These are phyloP conservation scores for Xanthoconium stramineum DNA, from an alignment of 768 basidiomycete genomes.

Conservation along the genomic window DNA sequence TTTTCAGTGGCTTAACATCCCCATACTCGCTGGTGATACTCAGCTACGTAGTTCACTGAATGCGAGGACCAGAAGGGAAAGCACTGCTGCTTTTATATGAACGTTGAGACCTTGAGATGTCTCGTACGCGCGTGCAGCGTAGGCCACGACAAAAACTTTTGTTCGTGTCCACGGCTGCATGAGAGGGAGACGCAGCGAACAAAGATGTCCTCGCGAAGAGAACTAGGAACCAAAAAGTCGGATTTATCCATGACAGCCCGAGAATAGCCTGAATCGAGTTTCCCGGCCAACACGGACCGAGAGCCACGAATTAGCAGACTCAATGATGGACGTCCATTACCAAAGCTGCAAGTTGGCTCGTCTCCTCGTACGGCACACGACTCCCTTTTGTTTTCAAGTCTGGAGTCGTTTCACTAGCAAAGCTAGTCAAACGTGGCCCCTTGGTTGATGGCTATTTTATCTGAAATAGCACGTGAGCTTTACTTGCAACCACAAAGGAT, in stretches of 20 bases:
- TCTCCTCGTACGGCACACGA: conserved; percentile 19
- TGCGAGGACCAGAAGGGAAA: too few relatives aligned
- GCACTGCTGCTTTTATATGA: too few relatives aligned
- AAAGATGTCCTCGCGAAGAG: conserved; percentile 11
- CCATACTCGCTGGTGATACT: too few relatives aligned
- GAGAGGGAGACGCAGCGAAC: not conserved
- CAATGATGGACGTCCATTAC: conserved; percentile 13
- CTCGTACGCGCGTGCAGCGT: not conserved
- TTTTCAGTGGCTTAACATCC: too few relatives aligned
- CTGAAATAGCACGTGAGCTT: too few relatives aligned
- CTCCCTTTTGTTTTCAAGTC: too few relatives aligned
- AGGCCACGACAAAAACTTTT: not conserved
- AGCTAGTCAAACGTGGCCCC: too few relatives aligned
- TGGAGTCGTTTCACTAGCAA: not conserved
- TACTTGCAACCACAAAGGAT: too few relatives aligned
- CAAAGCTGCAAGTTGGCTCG: not conserved
- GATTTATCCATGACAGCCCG: conserved; percentile 23
- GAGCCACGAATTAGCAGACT: conserved; percentile 31
- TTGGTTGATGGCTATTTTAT: not conserved
- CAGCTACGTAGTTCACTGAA: too few relatives aligned
- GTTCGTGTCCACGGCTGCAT: not conserved
- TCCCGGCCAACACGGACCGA: conserved; percentile 9
- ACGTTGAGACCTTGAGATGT: too few relatives aligned
- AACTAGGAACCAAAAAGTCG: not conserved
- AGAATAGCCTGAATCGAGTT: conserved; percentile 39